Evolutionary conservation across 1,284 basidiomycete species (phyloP).

Genomic region (Naganishia sp.): DNA sequence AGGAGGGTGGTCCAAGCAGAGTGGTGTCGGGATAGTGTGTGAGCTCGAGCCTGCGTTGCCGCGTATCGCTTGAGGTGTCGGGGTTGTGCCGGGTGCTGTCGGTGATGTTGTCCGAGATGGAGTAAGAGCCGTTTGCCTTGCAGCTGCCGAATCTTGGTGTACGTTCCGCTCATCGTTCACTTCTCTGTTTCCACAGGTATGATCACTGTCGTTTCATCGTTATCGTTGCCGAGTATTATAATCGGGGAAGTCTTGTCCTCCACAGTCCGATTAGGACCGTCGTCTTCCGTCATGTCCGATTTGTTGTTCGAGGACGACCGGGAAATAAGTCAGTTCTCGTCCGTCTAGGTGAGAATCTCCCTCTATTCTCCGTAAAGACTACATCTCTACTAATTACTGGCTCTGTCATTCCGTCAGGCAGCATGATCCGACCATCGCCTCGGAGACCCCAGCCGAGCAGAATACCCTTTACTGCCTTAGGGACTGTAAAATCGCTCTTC

Average conservation of each 20-base stretch:
- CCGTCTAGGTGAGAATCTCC: not conserved
- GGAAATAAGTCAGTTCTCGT: not conserved
- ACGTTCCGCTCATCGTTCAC: not conserved
- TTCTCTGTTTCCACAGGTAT: not conserved
- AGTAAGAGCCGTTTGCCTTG: not conserved
- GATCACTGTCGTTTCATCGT: not conserved
- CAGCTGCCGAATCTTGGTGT: not conserved
- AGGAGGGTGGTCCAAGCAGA: not conserved
- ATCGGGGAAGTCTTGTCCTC: not conserved
- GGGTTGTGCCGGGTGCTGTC: not conserved
- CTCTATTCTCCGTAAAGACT: not conserved
- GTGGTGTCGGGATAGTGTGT: not conserved
- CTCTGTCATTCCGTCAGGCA: not conserved
- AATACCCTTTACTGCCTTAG: conserved; percentile 8
- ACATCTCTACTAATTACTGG: conserved; percentile 17
- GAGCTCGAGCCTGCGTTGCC: not conserved
- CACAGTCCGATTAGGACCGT: not conserved
- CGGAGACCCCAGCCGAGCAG: not conserved
- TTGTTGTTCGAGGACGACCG: not conserved
- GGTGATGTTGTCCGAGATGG: not conserved
- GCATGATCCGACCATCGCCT: not conserved
- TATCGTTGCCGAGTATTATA: not conserved
- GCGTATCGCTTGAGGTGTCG: not conserved
- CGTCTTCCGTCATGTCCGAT: not conserved
- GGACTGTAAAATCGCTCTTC: conserved; percentile 24